A percentile compares a stretch with the other conserved stretches of the same genome.
Conservation (phyloP, 768 basidiomycete species). For the Podaxis rugospora region DNA sequence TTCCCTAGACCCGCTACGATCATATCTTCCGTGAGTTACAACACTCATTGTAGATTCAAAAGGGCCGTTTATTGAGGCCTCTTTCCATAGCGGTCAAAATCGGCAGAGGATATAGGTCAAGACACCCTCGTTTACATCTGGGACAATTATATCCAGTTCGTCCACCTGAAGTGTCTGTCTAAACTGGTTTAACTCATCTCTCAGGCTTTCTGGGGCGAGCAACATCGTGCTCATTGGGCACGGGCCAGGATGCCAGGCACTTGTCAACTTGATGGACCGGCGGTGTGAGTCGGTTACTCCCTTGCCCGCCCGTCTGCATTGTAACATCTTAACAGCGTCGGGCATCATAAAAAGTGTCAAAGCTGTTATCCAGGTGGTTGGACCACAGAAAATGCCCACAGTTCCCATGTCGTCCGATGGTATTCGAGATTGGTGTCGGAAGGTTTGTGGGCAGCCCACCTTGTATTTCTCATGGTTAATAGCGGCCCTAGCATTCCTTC, state of each 20-base stretch:
- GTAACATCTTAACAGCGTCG: slow-evolving; percentile 23
- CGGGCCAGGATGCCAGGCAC: slow-evolving; percentile 73
- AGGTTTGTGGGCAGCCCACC: slow-evolving; percentile 34
- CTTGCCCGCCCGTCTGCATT: neutral
- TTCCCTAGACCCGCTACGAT: slow-evolving; percentile 49
- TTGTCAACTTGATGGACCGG: slow-evolving; percentile 69
- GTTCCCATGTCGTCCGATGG: slow-evolving; percentile 52
- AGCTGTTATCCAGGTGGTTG: slow-evolving; percentile 76
- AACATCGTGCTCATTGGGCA: slow-evolving; percentile 83
- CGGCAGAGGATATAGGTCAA: slow-evolving; percentile 39
- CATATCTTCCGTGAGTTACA: neutral
- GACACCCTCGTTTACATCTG: slow-evolving; percentile 82
- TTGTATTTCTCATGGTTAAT: neutral
- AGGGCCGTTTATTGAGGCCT: neutral
- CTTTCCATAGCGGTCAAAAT: slow-evolving; percentile 32
- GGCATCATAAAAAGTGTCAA: slow-evolving; percentile 62
- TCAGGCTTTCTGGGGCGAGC: slow-evolving; percentile 67
- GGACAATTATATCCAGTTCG: slow-evolving; percentile 92
- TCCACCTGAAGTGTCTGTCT: neutral
- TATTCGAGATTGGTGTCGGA: slow-evolving; percentile 67
- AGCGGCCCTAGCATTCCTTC: slow-evolving; percentile 58
- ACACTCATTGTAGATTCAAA: neutral
- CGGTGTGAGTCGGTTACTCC: slow-evolving; percentile 48
- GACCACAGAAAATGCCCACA: slow-evolving; percentile 51
- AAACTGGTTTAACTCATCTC: neutral